phyloP scores from a whole-genome alignment of 805 yeast genomes.

The Barnettozyma sp. region DNA sequence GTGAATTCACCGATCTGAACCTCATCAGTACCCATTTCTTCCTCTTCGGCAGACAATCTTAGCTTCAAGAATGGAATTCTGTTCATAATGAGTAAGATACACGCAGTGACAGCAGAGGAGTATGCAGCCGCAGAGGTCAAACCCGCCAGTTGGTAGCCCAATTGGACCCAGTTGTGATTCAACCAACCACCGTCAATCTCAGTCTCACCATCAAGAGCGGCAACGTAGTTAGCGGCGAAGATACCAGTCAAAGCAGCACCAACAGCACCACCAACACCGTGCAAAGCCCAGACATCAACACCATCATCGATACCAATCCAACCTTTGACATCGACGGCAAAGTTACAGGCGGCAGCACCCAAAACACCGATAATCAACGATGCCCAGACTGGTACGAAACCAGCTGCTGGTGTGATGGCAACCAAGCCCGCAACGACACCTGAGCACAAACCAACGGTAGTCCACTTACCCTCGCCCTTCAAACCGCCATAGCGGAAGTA shows the following conservation, averaged over 20 bases:
- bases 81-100: slow-evolving; percentile 62
- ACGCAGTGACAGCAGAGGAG: slow-evolving; percentile 67
- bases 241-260: slow-evolving; percentile 86
- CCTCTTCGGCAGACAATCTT: slow-evolving; percentile 82
- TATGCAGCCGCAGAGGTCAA: slow-evolving; percentile 63
- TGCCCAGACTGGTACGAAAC: slow-evolving; percentile 88
- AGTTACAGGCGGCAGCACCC: slow-evolving; percentile 73
- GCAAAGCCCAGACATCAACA: slow-evolving; percentile 88
- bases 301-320: slow-evolving; percentile 82
- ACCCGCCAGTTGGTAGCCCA: slow-evolving; percentile 85
- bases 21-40: slow-evolving; percentile 80
- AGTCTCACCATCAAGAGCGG: slow-evolving; percentile 68
- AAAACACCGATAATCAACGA: slow-evolving; percentile 78
- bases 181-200: slow-evolving; percentile 82
- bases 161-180: slow-evolving; percentile 73
- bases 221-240: slow-evolving; percentile 86
- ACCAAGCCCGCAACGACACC: slow-evolving; percentile 94
- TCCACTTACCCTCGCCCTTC: slow-evolving; percentile 56
- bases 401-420: slow-evolving; percentile 96
- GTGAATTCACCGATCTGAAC: slow-evolving; percentile 90
- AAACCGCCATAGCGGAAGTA: slow-evolving; percentile 56
- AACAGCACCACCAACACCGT: slow-evolving; percentile 87
- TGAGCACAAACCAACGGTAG: slow-evolving; percentile 88
- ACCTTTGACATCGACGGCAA: slow-evolving; percentile 75
- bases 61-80: slow-evolving; percentile 73